Percentiles rank a stretch among this genome's conserved stretches.
Conservation (phyloP, 768 basidiomycete species). For the Psilocybe cubensis region DNA sequence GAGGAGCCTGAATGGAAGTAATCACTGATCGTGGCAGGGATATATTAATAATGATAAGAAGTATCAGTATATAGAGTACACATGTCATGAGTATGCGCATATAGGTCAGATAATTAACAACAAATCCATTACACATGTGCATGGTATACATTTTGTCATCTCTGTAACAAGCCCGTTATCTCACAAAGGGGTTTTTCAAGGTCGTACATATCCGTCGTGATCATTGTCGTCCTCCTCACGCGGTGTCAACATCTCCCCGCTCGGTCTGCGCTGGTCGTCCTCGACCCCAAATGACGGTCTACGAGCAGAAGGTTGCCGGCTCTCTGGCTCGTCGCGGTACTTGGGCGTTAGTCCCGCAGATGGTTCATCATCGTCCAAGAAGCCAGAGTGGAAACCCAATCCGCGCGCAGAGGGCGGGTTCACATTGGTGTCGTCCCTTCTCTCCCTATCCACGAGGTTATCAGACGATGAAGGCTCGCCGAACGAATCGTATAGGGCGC, state of each 20-base stretch:
- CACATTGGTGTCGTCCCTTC: conserved; percentile 10
- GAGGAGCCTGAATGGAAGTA: too few relatives aligned
- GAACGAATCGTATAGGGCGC: conserved; percentile 93
- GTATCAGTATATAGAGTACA: background rate
- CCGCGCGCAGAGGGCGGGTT: conserved; percentile 37
- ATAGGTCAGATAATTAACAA: background rate
- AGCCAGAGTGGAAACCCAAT: conserved; percentile 75
- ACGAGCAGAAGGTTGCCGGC: background rate
- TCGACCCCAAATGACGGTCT: background rate
- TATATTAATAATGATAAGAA: background rate
- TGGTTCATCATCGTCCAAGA: conserved; percentile 80
- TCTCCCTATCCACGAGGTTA: conserved; percentile 2
- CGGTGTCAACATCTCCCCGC: background rate
- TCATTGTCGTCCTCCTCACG: background rate
- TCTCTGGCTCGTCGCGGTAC: conserved; percentile 59
- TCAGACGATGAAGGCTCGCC: conserved; percentile 54
- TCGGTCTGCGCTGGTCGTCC: background rate
- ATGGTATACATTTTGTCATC: conserved; percentile 16
- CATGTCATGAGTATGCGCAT: background rate
- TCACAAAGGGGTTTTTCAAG: too few relatives aligned
- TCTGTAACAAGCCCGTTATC: too few relatives aligned
- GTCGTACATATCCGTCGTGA: background rate
- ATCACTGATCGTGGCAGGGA: too few relatives aligned
- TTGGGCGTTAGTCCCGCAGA: conserved; percentile 37
- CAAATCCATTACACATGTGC: conserved; percentile 9